Conservation (phyloP, 352 stramenopile species). For the Phytophthora pisi region DNA sequence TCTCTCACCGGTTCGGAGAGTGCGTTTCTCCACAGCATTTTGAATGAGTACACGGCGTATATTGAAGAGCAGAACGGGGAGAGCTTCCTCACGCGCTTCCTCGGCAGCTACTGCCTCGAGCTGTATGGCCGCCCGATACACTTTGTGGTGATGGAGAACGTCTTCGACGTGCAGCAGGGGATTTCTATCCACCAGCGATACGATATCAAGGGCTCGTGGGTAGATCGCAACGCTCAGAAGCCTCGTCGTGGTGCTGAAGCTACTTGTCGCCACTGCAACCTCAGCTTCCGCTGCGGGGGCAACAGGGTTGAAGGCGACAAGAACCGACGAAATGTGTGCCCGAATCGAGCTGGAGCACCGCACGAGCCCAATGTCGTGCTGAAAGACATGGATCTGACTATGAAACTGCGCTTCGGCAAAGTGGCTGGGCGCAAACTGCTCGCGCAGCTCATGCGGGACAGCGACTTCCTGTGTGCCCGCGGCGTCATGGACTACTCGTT, state of each 20-base stretch:
- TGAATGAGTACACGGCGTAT: conserved; percentile 70
- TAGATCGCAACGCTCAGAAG: conserved; percentile 78
- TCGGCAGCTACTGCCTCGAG: conserved; percentile 82
- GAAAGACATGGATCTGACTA: conserved; percentile 85
- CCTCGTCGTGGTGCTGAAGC: conserved; percentile 56
- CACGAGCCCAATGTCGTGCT: conserved; percentile 80
- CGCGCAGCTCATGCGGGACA: conserved; percentile 73
- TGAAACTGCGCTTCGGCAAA: conserved; percentile 70
- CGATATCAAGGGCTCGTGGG: conserved; percentile 90
- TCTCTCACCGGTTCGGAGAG: conserved; percentile 67
- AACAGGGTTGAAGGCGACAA: conserved; percentile 20
- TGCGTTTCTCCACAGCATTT: conserved; percentile 66
- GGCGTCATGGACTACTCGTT: conserved; percentile 90
- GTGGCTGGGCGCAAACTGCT: conserved; percentile 47
- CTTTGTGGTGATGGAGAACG: conserved; percentile 92
- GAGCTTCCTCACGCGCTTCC: conserved; percentile 82
- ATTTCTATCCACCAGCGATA: conserved; percentile 84
- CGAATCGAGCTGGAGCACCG: conserved; percentile 54
- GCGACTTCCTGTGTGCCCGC: conserved; percentile 65
- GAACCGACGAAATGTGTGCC: conserved; percentile 52
- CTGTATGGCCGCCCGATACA: conserved; percentile 74
- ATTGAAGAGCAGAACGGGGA: conserved; percentile 50
- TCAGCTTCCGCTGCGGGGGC: conserved; percentile 62
- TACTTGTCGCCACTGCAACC: conserved; percentile 75
- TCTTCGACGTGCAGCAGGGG: conserved; percentile 83